Evolutionary conservation across 257 asterid species (phyloP).

Genomic region (Cruciata laevipes): DNA sequence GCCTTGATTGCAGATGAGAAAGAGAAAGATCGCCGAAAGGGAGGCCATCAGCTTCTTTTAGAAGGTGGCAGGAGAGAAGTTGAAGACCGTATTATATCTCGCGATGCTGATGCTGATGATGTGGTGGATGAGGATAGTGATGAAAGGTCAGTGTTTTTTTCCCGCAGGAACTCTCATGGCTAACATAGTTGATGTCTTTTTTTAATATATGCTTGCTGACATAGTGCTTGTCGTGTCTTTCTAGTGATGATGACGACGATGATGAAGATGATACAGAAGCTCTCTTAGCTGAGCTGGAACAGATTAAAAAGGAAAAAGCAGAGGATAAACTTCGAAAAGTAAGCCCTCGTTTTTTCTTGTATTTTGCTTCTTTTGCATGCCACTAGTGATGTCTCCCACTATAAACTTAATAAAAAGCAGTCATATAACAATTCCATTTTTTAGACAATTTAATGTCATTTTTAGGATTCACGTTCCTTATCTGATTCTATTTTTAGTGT

Average conservation of each 20-base stretch:
- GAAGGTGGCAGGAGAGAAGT: constrained; percentile 80
- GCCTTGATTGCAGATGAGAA: constrained; percentile 60
- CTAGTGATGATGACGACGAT: constrained; percentile 46
- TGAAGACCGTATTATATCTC: constrained; percentile 73
- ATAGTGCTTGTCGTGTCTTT: background rate
- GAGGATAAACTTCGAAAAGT: constrained; percentile 81
- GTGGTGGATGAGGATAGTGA: constrained; percentile 52
- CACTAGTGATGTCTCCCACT: background rate
- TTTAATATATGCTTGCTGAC: background rate
- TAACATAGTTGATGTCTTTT: background rate
- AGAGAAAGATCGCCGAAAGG: constrained; percentile 84
- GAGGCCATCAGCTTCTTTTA: constrained; percentile 66
- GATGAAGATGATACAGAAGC: constrained; percentile 90
- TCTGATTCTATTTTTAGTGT: too few species aligned
- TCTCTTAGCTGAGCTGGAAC: constrained; percentile 88
- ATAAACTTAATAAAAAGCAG: background rate
- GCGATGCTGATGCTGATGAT: constrained; percentile 81
- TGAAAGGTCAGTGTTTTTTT: constrained; percentile 47
- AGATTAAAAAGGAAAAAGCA: constrained; percentile 77
- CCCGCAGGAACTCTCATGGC: background rate
- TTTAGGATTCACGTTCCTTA: background rate
- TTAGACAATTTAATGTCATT: background rate
- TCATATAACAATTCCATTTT: background rate
- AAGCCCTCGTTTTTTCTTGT: constrained; percentile 18
- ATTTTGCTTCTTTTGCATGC: background rate